Conservation (phyloP, 1,139 yeast genomes). For the Saccharomyces hybrid region DNA sequence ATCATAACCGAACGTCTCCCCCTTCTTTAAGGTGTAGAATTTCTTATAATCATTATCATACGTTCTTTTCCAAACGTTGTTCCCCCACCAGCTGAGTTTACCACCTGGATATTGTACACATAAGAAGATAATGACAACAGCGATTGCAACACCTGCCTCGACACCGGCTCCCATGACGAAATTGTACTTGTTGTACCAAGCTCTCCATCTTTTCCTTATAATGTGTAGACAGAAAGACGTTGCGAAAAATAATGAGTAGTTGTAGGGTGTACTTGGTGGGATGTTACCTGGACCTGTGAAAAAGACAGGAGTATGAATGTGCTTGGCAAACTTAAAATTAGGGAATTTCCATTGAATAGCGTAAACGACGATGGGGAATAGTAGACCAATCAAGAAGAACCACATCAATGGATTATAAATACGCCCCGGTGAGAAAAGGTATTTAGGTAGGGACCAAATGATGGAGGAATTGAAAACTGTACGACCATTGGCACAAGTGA, state of each 20-base stretch:
- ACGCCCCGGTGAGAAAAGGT: constrained; percentile 39
- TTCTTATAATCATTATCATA: constrained; percentile 29
- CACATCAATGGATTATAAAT: constrained; percentile 35
- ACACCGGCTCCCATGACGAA: constrained; percentile 44
- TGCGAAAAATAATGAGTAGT: constrained; percentile 42
- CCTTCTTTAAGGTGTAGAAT: constrained; percentile 31
- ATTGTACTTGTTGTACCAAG: constrained; percentile 40
- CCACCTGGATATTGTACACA: constrained; percentile 45
- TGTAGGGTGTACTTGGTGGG: constrained; percentile 43
- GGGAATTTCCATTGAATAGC: constrained; percentile 33
- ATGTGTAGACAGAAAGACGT: constrained; percentile 36
- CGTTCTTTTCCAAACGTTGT: constrained; percentile 35
- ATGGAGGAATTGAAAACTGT: constrained; percentile 42
- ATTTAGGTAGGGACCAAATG: constrained; percentile 45
- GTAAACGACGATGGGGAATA: constrained; percentile 32
- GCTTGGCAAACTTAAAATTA: constrained; percentile 31
- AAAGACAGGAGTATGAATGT: constrained; percentile 35
- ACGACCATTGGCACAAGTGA: constrained; percentile 36
- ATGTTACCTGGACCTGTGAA: constrained; percentile 38
- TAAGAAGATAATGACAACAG: constrained; percentile 42
- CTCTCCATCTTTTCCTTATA: constrained; percentile 26
- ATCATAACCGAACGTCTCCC: constrained; percentile 38
- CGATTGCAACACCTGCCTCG: constrained; percentile 55
- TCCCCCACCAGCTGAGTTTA: constrained; percentile 47
- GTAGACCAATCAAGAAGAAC: constrained; percentile 35